These are phyloP conservation scores for Penicillium occitanis DNA, from an alignment of 2,329 filamentous ascomycete species.

Conservation along the genomic window DNA sequence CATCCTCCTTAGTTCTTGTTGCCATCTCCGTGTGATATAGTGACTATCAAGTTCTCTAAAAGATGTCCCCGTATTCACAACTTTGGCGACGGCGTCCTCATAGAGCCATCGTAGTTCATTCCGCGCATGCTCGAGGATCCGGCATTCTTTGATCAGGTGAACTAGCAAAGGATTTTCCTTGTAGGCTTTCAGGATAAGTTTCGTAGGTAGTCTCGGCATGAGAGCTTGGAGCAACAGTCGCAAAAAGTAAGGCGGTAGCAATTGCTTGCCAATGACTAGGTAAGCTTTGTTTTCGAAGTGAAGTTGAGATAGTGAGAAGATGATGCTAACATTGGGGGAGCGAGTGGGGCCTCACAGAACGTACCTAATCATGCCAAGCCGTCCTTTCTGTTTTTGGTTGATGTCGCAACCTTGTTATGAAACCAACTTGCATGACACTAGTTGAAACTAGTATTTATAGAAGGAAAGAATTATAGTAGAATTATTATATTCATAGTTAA, in stretches of 20 bases:
- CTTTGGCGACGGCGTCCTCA: constrained; percentile 36
- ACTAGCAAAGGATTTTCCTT: constrained; percentile 39
- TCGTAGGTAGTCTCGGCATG: constrained; percentile 47
- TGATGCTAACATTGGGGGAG: too few relatives aligned
- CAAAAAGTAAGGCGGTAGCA: neutral
- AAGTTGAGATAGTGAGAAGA: too few relatives aligned
- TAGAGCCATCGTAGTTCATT: constrained; percentile 51
- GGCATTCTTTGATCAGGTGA: constrained; percentile 46
- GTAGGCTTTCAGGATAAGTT: constrained; percentile 39
- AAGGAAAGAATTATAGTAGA: too few relatives aligned
- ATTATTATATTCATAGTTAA: too few relatives aligned
- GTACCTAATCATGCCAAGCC: too few relatives aligned
- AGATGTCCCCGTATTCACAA: neutral
- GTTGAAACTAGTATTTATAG: too few relatives aligned
- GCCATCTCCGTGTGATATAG: constrained; percentile 28
- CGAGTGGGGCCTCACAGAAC: too few relatives aligned
- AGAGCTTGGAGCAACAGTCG: neutral
- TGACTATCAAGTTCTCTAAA: neutral
- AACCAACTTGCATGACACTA: too few relatives aligned
- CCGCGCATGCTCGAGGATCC: constrained; percentile 43
- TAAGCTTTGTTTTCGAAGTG: too few relatives aligned
- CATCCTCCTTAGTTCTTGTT: constrained; percentile 36
- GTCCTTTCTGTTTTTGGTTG: too few relatives aligned
- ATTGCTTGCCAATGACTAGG: too few relatives aligned
- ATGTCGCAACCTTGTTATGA: too few relatives aligned